Base-by-base conservation (phyloP, 495 filamentous ascomycete genomes). In the Hypoxylon lienhwacheense region DNA sequence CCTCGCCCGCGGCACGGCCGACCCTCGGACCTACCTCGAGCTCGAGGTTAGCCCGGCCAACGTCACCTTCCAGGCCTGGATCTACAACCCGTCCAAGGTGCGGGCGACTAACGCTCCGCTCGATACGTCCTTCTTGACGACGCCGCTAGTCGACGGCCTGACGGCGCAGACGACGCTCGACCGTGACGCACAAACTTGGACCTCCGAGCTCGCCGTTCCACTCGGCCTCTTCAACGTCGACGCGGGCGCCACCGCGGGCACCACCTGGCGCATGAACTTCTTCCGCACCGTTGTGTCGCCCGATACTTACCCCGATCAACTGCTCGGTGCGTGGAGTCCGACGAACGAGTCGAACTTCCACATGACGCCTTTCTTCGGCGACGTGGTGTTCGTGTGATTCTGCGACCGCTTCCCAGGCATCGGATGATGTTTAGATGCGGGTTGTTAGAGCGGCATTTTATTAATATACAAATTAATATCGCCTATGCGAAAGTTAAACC, bases 31-130 rank as follows among this genome's bases (percentile, higher is more conserved):
- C 1, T 70, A 70, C 44, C 53, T 70, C 40, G 67, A 70, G 55
- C 61, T 70, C 36, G 67, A 70, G 50, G 65, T 70, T 8, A 66
- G 35, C 52, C 67, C 67, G 45, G 68, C 68, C 47, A 70, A 70
- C 12, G 53, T 68, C 43, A 70, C 67, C 7, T 70, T 63, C 57
- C 67, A 70, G 58, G 65, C 65, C 10, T 70, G 65, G 58, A 68
- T 70, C 43, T 66, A 65, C 58, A 70, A 70, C 50, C 64, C 52
- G 7, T 65, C 65, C 25, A 68, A 70, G 36, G 57, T 68, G 26
- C 65, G 67, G 33, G 55, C 67, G 3, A 25, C 43, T 0, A 56
- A 53, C 4, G 52, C 52, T 0, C 60, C 67, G 5, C 47, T 66
- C 26, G 67, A 70, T 40, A 49, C 42, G 2, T 65, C 58, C 28